Evolutionary conservation across 805 yeast species (phyloP), one percentile per base, ranked within the genome.

Genomic region (Diddensiella transvaalensis): DNA sequence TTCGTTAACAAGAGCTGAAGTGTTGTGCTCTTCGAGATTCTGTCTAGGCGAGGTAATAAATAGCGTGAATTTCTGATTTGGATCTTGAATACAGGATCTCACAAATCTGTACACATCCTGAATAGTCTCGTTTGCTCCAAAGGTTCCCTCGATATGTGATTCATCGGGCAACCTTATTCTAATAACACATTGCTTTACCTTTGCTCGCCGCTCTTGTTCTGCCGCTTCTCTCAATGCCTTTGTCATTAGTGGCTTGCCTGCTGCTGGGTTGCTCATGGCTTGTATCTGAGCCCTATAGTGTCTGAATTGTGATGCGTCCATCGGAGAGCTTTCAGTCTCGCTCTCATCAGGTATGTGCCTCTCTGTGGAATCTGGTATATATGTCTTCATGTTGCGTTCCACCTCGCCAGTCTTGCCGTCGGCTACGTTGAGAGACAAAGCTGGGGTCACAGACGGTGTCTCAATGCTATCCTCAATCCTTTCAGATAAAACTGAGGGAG

Each of bases 81-180:
- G 64, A 22, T 66, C 57, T 2, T 61, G 48, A 4, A 76, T 37
- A 19, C 53, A 48, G 2, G 55, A 46, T n/a, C 52, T 50, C 22
- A 72, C 72, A 40, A 62, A 61, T 4, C 57, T 53, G 43, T 66
- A 60, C 4, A 74, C 58, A 6, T 58, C 61, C 19, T 61, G 59
- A 3, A 73, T 64, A 0, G 76, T 72, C 42, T 79, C 79, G 0
- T 57, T 55, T 4, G 79, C 71, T 8, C 60, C 58, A 53, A 83
- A 75, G n/a, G 66, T 70, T 15, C 78, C 67, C 54, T 82, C 81
- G 1, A 82, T 59, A 19, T 67, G 68, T 2, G 73, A 69, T 47
- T 73, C 71, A 60, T 83, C 85, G 0, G 87, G 86, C 50, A 83
- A 76, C 46, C 76, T 70, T 8, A 83, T 57, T 48, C 87, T 68